Evolutionary conservation across 306 rosid species (phyloP), one percentile per base, ranked within the genome.

Genomic region (Astragalus membranaceus): DNA sequence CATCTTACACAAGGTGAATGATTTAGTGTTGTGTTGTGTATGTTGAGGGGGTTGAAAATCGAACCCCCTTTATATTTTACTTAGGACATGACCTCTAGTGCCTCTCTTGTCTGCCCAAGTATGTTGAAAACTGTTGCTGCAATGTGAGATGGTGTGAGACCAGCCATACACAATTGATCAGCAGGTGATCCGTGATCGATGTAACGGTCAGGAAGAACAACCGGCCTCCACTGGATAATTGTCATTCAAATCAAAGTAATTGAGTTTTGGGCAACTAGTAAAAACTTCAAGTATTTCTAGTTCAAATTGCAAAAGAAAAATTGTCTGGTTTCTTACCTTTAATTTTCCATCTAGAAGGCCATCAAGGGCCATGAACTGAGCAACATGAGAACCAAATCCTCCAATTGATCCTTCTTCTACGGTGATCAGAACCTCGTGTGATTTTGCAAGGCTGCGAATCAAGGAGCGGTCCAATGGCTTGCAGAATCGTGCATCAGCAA

Each of bases 321-420:
- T 8, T 50, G 54, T 64, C 55, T 50, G 6, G 61, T 30, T 52
- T 37, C 55, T 1, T 75, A 94, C 99, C 95, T 83, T 94, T 44
- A 91, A 55, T 26, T 88, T 83, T 14, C 95, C 92, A 69, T 94
- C 99, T 30, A 94, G 87, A 67, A 94, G 99, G 52, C 97, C 99
- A 75, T 94, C 97, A 43, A 94, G 96, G 59, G 99, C 95, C 82
- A 94, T 74, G 80, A 94, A 94, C 76, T 94, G 99, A 59, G 78
- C 96, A 78, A 95, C 99, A 65, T 91, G 99, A 44, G 99, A 95
- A 41, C 96, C 95, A 53, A 95, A 95, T 32, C 99, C 99, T 60
- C 97, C 97, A 7, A 95, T 87, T 1, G 97, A 95, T 66, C 99
- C 99, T 82, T 95, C 99, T 85, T 95, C 97, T 2, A 95, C 90